Evolutionary conservation across 306 rosid genomes (phyloP).

Genomic region (Pachyrhizus erosus): DNA sequence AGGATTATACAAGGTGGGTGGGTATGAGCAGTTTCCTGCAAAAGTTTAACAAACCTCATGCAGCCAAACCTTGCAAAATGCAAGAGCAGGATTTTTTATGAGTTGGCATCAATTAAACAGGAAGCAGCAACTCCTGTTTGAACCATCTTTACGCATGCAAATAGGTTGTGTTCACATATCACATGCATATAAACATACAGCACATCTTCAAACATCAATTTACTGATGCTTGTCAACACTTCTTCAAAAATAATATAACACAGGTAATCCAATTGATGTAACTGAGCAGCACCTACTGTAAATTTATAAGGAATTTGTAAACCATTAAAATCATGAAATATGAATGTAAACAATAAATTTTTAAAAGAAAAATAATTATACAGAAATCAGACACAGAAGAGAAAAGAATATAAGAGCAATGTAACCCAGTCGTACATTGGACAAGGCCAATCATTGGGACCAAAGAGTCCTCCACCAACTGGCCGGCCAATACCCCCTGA

Average conservation of each 20-base stretch:
- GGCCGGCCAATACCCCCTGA: slow-evolving; percentile 71
- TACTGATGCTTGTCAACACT: neutral
- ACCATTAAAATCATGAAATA: slow-evolving; percentile 23
- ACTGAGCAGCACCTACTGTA: neutral
- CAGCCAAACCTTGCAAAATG: neutral
- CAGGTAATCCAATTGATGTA: neutral
- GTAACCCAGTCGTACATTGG: slow-evolving; percentile 72
- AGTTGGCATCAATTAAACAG: slow-evolving; percentile 21
- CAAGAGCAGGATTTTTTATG: slow-evolving; percentile 3
- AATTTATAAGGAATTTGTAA: slow-evolving; percentile 8
- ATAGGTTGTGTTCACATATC: neutral
- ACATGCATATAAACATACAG: slow-evolving; percentile 6
- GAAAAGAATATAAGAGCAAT: neutral
- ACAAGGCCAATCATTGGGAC: slow-evolving; percentile 99
- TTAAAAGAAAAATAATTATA: slow-evolving; percentile 18
- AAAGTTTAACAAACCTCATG: neutral
- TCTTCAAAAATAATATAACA: slow-evolving; percentile 17
- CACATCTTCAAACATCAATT: slow-evolving; percentile 15
- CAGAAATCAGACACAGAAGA: neutral
- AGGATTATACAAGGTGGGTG: neutral
- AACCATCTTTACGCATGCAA: neutral
- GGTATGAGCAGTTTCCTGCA: neutral
- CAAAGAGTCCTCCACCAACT: slow-evolving; percentile 89
- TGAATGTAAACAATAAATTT: slow-evolving; percentile 12
- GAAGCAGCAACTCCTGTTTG: slow-evolving; percentile 20